Evolutionary conservation across 169 alveolate genomes (phyloP).

Genomic region (Perkinsus olseni): DNA sequence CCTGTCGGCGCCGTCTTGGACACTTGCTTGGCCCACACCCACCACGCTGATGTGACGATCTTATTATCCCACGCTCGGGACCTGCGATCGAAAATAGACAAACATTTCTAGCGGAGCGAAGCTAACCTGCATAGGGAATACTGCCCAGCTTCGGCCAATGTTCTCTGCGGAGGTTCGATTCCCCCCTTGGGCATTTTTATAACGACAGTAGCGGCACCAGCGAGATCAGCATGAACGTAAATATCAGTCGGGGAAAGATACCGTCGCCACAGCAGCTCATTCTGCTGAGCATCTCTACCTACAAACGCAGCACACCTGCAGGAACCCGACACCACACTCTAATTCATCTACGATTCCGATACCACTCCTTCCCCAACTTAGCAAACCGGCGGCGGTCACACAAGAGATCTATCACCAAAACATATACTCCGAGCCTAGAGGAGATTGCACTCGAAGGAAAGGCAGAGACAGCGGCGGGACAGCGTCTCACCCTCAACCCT

Average conservation of each 20-base stretch:
- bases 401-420: constrained; percentile 12
- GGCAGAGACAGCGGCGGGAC: too few relatives aligned
- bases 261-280: constrained; percentile 84
- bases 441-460: too few relatives aligned
- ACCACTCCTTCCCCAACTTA: too few relatives aligned
- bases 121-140: not conserved
- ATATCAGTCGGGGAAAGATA: constrained; percentile 75
- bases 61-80: constrained; percentile 85
- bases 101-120: not conserved
- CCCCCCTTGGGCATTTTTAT: constrained; percentile 76
- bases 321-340: too few relatives aligned
- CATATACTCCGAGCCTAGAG: not conserved
- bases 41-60: constrained; percentile 84
- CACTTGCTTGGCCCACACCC: constrained; percentile 92
- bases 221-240: constrained; percentile 92
- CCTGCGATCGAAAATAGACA: constrained; percentile 7
- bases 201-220: constrained; percentile 94
- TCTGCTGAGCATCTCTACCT: constrained; percentile 88
- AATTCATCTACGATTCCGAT: too few relatives aligned
- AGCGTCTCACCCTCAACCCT: not conserved
- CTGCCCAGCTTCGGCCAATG: constrained; percentile 64
- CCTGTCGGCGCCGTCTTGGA: constrained; percentile 93
- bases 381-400: too few relatives aligned
- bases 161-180: constrained; percentile 51
- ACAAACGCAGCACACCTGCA: constrained; percentile 56